Evolutionary conservation across 2,329 filamentous ascomycete species (phyloP).

Genomic region (Penicillium freii): DNA sequence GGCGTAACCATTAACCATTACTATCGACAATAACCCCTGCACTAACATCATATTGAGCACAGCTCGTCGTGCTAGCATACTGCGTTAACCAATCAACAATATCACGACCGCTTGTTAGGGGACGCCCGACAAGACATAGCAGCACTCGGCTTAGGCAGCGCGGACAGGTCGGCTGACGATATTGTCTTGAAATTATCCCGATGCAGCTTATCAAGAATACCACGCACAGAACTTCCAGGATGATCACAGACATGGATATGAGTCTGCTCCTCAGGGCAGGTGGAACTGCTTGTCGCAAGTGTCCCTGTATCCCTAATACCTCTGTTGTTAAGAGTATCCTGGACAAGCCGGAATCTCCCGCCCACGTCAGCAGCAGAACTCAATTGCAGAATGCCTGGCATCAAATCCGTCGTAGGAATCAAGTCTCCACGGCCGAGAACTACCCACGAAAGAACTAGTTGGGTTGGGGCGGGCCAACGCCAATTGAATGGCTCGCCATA

Average conservation of each 20-base stretch:
- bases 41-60: constrained; percentile 1
- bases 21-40: background rate
- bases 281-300: constrained; percentile 1
- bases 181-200: background rate
- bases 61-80: background rate
- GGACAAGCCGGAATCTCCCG: background rate
- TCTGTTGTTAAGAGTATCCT: background rate
- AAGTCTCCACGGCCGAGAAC: background rate
- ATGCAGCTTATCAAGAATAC: background rate
- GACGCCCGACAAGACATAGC: constrained; percentile 1
- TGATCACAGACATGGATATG: constrained; percentile 5
- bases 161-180: background rate
- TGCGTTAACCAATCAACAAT: background rate
- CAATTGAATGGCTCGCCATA: background rate
- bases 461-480: background rate
- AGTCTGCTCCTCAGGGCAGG: constrained; percentile 2
- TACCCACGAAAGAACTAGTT: background rate
- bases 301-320: background rate
- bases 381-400: background rate
- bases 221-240: background rate
- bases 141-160: background rate
- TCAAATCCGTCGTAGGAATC: background rate
- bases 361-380: background rate
- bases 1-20: background rate
- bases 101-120: background rate